These are phyloP conservation scores for Pythium insidiosum DNA, from an alignment of 352 stramenopile genomes.

Conservation along the genomic window DNA sequence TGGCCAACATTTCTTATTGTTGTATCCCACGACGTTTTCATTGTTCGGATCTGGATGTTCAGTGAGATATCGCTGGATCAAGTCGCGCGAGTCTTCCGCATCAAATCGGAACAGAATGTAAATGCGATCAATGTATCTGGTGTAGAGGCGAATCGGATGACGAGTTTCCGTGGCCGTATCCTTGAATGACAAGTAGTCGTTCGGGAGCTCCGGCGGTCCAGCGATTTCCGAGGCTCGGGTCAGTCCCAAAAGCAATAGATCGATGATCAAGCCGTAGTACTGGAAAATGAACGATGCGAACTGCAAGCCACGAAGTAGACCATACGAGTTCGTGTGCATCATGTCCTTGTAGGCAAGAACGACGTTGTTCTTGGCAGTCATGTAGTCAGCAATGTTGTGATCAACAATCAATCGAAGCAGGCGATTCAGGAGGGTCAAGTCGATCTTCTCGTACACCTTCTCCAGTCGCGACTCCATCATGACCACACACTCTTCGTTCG, in stretches of 20 bases:
- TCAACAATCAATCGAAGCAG: constrained; percentile 98
- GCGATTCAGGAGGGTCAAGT: constrained; percentile 98
- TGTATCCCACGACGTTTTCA: constrained; percentile 99
- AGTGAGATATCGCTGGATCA: constrained; percentile 99
- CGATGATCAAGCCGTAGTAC: constrained; percentile 99
- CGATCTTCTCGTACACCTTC: constrained; percentile 99
- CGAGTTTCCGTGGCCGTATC: constrained; percentile 96
- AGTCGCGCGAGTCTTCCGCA: constrained; percentile 95
- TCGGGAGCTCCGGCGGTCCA: constrained; percentile 94
- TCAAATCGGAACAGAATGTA: constrained; percentile 99
- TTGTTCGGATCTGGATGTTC: constrained; percentile 99
- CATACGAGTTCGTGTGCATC: constrained; percentile 99
- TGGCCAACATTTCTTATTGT: constrained; percentile 99
- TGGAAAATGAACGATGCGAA: constrained; percentile 98
- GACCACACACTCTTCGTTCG: constrained; percentile 97
- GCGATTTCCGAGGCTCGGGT: constrained; percentile 98
- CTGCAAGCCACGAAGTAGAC: constrained; percentile 97
- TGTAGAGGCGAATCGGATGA: constrained; percentile 99
- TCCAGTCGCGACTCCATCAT: constrained; percentile 99
- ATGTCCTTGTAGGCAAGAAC: constrained; percentile 99
- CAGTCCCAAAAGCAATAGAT: constrained; percentile 96
- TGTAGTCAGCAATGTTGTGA: constrained; percentile 99
- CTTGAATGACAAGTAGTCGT: constrained; percentile 98
- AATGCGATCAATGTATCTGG: constrained; percentile 98
- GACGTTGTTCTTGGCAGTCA: constrained; percentile 99